Base-by-base conservation (phyloP, 2,329 filamentous ascomycete species). In the Ophiostoma montium region DNA sequence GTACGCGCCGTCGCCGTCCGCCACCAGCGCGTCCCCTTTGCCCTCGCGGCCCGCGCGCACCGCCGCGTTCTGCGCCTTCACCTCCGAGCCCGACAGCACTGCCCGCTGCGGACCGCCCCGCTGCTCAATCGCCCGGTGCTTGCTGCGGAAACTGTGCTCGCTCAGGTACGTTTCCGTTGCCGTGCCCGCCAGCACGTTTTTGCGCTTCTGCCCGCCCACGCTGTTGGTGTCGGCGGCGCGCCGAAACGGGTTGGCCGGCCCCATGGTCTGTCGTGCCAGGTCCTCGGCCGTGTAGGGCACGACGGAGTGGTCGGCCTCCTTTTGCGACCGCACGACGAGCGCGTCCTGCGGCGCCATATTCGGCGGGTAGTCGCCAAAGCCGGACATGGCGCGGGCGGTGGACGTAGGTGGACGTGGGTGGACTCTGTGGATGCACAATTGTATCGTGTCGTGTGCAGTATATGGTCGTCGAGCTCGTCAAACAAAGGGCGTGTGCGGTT, bases 121-220 rank as follows among this genome's bases (percentile, higher is more conserved):
- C 54, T 83, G 75, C 62, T 90, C 82, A 52, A 92, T 76, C 2
- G 87, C 88, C 50, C 87, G 82, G 62, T 95, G 89, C 55, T 92
- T 88, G 59, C 78, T 78, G 57, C 86, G 80, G 63, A 98, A 98
- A 1, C 86, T 88, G 55, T 90, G 79, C 60, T 96, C 92, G 63
- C 86, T 94, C 55, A 98, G 79, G 57, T 78, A 85, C 0, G 85
- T 88, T 65, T 98, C 90, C 57, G 92, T 77, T 2, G 92, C 92
- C 58, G 78, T 83, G 11, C 92, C 92, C 0, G 92, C 95, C 11
- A 86, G 73, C 1, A 89, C 74, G 54, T 88, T 90, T 61, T 89
- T 90, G 52, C 85, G 79, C 65, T 89, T 90, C 52, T 80, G 62
- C 1, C 67, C 65, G 21, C 32, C 46, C 30, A 27, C 41, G 31